Conservation (phyloP, 208 protist genomes). For the Blastocrithidia nonstop region DNA sequence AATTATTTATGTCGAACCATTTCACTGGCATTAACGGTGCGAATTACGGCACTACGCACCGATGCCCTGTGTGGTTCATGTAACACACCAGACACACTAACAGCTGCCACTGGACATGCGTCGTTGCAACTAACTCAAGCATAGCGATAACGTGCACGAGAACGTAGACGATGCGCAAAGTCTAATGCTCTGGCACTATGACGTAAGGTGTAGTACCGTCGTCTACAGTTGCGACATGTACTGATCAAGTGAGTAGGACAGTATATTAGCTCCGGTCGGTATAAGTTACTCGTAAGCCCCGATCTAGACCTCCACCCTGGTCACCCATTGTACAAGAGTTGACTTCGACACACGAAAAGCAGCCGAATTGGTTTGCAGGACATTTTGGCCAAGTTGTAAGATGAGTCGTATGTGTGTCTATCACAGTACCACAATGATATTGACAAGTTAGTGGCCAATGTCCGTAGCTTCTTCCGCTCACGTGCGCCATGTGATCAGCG, state of each 20-base stretch:
- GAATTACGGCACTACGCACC: no score
- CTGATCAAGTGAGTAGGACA: constrained; percentile 59
- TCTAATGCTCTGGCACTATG: constrained; percentile 18
- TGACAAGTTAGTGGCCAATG: constrained; percentile 55
- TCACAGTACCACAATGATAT: constrained; percentile 80
- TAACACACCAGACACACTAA: no score
- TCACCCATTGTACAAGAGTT: constrained; percentile 28
- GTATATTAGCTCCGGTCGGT: constrained; percentile 41
- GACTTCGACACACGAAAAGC: constrained; percentile 32
- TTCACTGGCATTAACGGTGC: constrained; percentile 21
- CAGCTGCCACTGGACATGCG: no score
- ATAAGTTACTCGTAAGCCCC: constrained; percentile 35
- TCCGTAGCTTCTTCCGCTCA: constrained; percentile 66
- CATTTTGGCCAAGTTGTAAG: constrained; percentile 62
- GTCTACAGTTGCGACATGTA: constrained; percentile 68
- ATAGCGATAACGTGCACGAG: not conserved
- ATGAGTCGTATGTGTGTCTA: constrained; percentile 56
- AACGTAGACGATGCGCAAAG: not conserved
- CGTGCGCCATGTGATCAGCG: constrained; percentile 27
- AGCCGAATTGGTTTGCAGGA: constrained; percentile 40
- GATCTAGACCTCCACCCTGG: constrained; percentile 50
- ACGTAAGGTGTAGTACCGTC: constrained; percentile 62
- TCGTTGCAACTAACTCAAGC: no score
- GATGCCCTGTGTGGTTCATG: no score
- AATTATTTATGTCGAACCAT: constrained; percentile 27